Conservation (phyloP, 345 rosid species). For the Geranium brycei region DNA sequence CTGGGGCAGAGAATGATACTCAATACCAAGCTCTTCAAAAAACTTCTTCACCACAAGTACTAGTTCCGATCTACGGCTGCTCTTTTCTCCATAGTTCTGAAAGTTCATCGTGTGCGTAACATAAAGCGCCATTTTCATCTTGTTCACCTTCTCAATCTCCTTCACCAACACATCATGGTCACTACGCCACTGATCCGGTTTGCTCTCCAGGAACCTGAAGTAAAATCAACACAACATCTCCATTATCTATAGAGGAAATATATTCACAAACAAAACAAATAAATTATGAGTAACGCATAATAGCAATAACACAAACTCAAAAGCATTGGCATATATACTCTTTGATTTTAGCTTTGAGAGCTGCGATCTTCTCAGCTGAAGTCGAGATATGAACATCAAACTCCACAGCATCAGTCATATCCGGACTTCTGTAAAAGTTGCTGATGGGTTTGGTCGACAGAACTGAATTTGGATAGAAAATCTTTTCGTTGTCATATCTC, state of each 20-base stretch:
- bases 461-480: conserved; percentile 52
- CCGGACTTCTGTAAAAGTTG: conserved; percentile 67
- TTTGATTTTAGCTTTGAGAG: conserved; percentile 36
- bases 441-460: conserved; percentile 49
- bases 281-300: not conserved
- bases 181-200: conserved; percentile 45
- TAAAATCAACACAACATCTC: no score
- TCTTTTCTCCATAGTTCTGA: conserved; percentile 34
- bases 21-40: conserved; percentile 44
- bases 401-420: conserved; percentile 63
- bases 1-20: conserved; percentile 47
- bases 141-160: conserved; percentile 58
- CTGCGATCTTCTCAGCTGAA: conserved; percentile 39
- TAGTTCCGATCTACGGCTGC: conserved; percentile 37
- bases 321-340: conserved; percentile 23
- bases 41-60: conserved; percentile 38
- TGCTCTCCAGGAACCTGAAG: conserved; percentile 52
- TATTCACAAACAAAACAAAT: no score
- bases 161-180: conserved; percentile 34
- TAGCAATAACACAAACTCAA: not conserved
- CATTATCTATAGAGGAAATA: no score
- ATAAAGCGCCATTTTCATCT: conserved; percentile 49
- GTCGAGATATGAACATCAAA: conserved; percentile 49
- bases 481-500: conserved; percentile 61
- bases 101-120: conserved; percentile 46